Percentiles rank a stretch among this genome's conserved stretches.
phyloP scores from a whole-genome alignment of 2,329 filamentous ascomycete species.

The Botryotinia narcissicola region DNA sequence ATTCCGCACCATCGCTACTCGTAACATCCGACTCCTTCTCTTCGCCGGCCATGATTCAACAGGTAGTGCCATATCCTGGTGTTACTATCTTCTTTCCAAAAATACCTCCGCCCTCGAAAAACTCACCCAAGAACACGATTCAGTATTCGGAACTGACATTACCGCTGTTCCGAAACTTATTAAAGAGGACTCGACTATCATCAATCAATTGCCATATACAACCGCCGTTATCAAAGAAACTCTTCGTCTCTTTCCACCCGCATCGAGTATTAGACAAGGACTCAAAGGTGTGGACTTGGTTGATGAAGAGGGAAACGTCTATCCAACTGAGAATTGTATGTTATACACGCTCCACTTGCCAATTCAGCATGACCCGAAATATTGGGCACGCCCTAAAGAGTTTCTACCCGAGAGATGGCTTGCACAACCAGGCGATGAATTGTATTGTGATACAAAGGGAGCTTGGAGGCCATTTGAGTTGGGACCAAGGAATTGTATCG shows the following conservation, averaged over 20 bases:
- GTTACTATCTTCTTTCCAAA: constrained; percentile 27
- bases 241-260: constrained; percentile 29
- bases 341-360: constrained; percentile 25
- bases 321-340: constrained; percentile 24
- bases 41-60: constrained; percentile 33
- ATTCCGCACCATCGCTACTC: constrained; percentile 25
- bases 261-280: constrained; percentile 24
- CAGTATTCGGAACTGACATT: constrained; percentile 29
- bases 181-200: constrained; percentile 22
- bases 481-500: constrained; percentile 55
- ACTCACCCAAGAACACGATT: constrained; percentile 29
- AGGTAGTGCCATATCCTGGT: constrained; percentile 25
- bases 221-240: constrained; percentile 32
- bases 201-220: constrained; percentile 29
- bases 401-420: constrained; percentile 52
- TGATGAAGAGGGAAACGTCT: constrained; percentile 23
- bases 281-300: constrained; percentile 20
- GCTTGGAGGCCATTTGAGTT: constrained; percentile 56
- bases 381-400: constrained; percentile 45
- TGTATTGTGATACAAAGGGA: constrained; percentile 36
- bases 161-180: constrained; percentile 15
- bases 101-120: constrained; percentile 24
- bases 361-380: constrained; percentile 40
- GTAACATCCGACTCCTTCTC: constrained; percentile 26
- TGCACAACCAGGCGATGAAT: constrained; percentile 39